Conservation (phyloP, 148 eudicot species). For the Silene conica region DNA sequence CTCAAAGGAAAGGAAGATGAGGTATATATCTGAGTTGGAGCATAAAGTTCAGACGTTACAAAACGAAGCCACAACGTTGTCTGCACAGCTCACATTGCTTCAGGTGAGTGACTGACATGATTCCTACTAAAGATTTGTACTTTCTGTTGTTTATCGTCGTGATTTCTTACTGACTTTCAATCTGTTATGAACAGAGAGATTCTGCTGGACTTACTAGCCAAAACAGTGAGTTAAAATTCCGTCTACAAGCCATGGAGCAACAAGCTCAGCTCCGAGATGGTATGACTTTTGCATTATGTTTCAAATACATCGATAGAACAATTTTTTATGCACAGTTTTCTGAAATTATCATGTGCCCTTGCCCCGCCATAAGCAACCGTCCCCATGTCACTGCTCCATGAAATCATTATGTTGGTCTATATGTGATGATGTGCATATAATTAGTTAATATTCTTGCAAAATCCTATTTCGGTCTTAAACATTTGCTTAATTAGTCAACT, state of each 20-base stretch:
- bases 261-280: conserved; percentile 97
- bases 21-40: conserved; percentile 87
- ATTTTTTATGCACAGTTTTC: not conserved
- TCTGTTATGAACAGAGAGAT: conserved; percentile 54
- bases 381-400: not conserved
- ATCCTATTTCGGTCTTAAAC: conserved; percentile 3
- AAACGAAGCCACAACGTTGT: conserved; percentile 92
- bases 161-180: not conserved
- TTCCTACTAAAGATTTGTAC: not conserved
- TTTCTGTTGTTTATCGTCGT: not conserved
- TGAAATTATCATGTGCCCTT: not conserved
- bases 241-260: conserved; percentile 95
- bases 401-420: not conserved
- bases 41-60: conserved; percentile 95
- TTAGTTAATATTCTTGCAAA: not conserved
- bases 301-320: not conserved
- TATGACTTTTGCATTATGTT: conserved; percentile 24
- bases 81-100: conserved; percentile 85
- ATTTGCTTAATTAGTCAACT: conserved; percentile 1
- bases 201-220: conserved; percentile 73
- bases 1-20: conserved; percentile 86
- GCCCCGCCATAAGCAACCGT: not conserved
- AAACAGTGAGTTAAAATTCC: conserved; percentile 88
- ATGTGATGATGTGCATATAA: not conserved
- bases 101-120: conserved; percentile 43